phyloP scores from a whole-genome alignment of 805 yeast genomes.

The Wickerhamomyces strasburgensis region DNA sequence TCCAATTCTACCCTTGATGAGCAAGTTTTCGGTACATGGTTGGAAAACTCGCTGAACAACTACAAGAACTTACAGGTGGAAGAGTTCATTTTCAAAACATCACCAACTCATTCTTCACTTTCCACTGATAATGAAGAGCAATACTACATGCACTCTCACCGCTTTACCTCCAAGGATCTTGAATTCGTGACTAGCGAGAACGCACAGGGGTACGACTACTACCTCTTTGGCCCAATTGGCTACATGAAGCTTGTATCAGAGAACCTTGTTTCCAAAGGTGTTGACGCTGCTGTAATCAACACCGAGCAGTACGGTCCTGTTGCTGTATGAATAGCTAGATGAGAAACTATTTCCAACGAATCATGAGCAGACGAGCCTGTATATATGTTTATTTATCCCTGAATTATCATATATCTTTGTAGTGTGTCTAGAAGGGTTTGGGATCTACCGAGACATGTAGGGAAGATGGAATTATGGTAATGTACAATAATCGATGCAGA shows the following conservation, averaged over 20 bases:
- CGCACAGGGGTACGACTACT: constrained; percentile 11
- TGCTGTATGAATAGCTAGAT: constrained; percentile 9
- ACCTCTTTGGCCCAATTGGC: constrained; percentile 21
- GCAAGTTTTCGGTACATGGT: constrained; percentile 15
- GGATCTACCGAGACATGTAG: too few species aligned
- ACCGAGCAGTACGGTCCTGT: constrained; percentile 24
- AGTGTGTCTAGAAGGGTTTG: too few species aligned
- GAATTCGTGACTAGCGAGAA: constrained; percentile 7
- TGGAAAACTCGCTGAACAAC: constrained; percentile 7
- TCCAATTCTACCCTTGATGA: constrained; percentile 11
- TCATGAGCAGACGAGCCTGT: too few species aligned
- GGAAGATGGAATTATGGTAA: too few species aligned
- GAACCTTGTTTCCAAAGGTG: constrained; percentile 6
- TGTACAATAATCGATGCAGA: too few species aligned
- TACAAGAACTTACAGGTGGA: constrained; percentile 12
- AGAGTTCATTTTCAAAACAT: constrained; percentile 15
- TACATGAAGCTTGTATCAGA: constrained; percentile 15
- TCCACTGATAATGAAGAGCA: neutral
- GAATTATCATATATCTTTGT: too few species aligned
- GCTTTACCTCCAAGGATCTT: constrained; percentile 6
- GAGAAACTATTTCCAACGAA: too few species aligned
- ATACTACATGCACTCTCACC: constrained; percentile 7
- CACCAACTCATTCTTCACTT: too few species aligned
- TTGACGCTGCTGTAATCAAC: constrained; percentile 13
- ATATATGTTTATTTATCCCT: too few species aligned